Evolutionary conservation across 768 basidiomycete species (phyloP), one percentile per base, ranked within the genome.

Genomic region (Tricholoma sp.): DNA sequence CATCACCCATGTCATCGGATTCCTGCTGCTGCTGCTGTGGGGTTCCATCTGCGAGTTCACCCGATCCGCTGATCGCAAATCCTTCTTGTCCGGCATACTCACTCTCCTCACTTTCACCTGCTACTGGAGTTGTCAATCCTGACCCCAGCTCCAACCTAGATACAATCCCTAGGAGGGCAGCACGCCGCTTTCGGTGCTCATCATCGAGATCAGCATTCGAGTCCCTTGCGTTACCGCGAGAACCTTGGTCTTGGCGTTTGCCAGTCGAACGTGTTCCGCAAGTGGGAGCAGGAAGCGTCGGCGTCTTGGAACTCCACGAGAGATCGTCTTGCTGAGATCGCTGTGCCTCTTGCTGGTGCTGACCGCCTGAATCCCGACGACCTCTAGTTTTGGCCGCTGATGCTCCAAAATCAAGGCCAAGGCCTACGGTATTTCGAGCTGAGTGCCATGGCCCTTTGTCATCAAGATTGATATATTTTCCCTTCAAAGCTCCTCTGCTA

Each of bases 131-230:
- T 2, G 34, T 20, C n/a, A 55, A 36, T 3, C 48, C 5, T 15
- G 29, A 29, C 10, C 56, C 60, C 24, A 59, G 33, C 5, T 64
- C 55, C n/a, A 72, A 61, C n/a, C 67, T 70, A 42, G 70, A 64
- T 2, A 78, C 72, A 1, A 77, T 66, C 0, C 71, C 70, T 13
- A 74, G 53, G 7, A 78, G 65, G 4, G 72, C 74, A 47, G 67
- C 69, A 28, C 67, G 69, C n/a, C 72, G 71, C 42, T 66, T 61
- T 13, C 59, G 57, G 34, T 68, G 57, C 15, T 69, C 69, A 24
- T 52, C 52, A 10, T 64, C 70, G 9, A 55, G 49, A 53, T 57
- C 50, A 17, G 28, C 29, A 29, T 18, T 20, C n/a, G 41, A 42
- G 33, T 32, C 39, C 47, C 47, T 32, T 9, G 12, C 10, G 7